Conservation (phyloP, 495 filamentous ascomycete genomes). For the Aspergillus taichungensis region DNA sequence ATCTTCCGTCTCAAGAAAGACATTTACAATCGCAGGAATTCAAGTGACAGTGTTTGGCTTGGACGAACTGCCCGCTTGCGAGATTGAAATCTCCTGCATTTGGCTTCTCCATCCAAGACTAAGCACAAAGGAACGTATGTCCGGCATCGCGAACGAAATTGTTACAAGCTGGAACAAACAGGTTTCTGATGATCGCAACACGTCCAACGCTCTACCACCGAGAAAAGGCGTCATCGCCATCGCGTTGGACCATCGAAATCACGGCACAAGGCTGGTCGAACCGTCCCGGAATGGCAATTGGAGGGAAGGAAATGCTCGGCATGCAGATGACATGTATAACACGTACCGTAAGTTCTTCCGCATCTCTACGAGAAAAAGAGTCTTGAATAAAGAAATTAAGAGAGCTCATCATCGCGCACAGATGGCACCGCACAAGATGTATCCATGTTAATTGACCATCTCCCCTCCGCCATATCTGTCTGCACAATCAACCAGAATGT, state of each 20-base stretch:
- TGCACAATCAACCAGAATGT: constrained; percentile 56
- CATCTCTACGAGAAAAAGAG: neutral
- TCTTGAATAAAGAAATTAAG: neutral
- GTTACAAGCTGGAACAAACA: constrained; percentile 51
- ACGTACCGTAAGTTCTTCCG: constrained; percentile 41
- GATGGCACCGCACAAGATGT: constrained; percentile 71
- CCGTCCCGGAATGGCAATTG: constrained; percentile 59
- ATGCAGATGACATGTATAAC: constrained; percentile 84
- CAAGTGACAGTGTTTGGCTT: constrained; percentile 71
- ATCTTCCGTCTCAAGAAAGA: constrained; percentile 48
- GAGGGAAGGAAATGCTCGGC: constrained; percentile 68
- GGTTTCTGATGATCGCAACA: constrained; percentile 16
- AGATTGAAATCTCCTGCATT: constrained; percentile 54
- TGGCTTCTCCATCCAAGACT: constrained; percentile 87
- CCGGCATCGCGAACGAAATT: constrained; percentile 40
- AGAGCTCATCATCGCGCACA: constrained; percentile 12
- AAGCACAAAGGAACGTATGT: constrained; percentile 62
- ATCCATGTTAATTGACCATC: constrained; percentile 57
- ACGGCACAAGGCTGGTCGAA: constrained; percentile 61
- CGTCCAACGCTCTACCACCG: constrained; percentile 7
- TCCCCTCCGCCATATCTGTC: constrained; percentile 49
- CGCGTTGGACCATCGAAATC: constrained; percentile 84
- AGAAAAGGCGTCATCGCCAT: constrained; percentile 64
- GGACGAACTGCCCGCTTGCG: constrained; percentile 49
- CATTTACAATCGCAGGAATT: constrained; percentile 65